Evolutionary conservation across 2,329 filamentous ascomycete genomes (phyloP), one percentile per base, ranked within the genome.

Genomic region (Claviceps quebecensis): DNA sequence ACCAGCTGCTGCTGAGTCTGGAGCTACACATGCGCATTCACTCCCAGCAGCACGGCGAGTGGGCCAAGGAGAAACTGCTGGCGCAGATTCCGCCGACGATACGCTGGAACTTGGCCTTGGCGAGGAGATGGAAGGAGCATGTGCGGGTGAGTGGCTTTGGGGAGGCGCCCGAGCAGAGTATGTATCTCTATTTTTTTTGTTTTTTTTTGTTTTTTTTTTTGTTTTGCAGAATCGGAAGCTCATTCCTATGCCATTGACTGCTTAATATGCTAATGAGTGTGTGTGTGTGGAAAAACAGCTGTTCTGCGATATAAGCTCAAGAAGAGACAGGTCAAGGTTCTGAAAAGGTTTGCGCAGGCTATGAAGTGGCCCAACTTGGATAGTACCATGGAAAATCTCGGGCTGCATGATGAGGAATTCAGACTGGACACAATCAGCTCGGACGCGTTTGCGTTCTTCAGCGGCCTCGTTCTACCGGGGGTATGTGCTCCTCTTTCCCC

Each of bases 351-450:
- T 61, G 83, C 83, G 11, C 74, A 78, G 60, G 78, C 77, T 60
- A 80, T 89, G 71, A 87, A 86, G 64, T 89, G 85, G 85, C 84
- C 84, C 1, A 87, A 87, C 58, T 74, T 87, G 53, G 69, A 70
- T 19, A 78, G 80, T 53, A 80, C 84, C 6, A 72, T 86, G 45
- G 75, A 78, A 43, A 72, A 77, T 45, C 72, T 88, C 50, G 77
- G 75, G 55, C 74, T 82, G 54, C 72, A 74, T 54, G 80, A 84
- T 53, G 67, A 66, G 11, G 78, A 83, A 53, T 73, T 75, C 22
- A 71, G 72, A 14, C 67, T 86, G 49, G 72, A 85, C 55, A 69
- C 74, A 41, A 68, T 82, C 60, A 81, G 81, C 59, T 84, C 83
- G 19, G 83, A 87, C 60, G 77, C 84, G 16, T 83, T 87, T 77